Evolutionary conservation across 345 rosid genomes (phyloP).

Genomic region (Moricandia arvensis): DNA sequence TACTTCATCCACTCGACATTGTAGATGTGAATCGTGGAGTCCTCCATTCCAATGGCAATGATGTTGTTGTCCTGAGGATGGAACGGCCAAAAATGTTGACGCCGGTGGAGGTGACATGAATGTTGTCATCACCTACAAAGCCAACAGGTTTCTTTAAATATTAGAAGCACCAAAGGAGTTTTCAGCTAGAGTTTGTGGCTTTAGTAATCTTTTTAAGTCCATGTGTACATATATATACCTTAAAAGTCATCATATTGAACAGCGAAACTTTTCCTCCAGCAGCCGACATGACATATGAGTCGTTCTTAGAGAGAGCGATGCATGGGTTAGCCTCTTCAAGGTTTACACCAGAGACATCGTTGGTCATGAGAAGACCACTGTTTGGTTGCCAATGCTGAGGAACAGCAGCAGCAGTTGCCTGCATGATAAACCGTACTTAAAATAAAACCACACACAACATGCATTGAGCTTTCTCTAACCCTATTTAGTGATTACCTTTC

Average conservation of each 20-base stretch:
- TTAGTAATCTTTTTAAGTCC: neutral
- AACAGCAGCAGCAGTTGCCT: conserved; percentile 72
- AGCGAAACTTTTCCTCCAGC: conserved; percentile 87
- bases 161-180: neutral
- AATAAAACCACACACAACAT: neutral
- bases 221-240: conserved; percentile 43
- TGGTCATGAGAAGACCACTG: conserved; percentile 88
- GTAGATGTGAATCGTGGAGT: conserved; percentile 76
- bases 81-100: conserved; percentile 82
- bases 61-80: conserved; percentile 87
- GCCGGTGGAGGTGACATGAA: conserved; percentile 87
- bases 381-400: conserved; percentile 94
- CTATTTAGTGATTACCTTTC: conserved; percentile 56
- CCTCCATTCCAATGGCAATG: conserved; percentile 91
- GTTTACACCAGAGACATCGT: conserved; percentile 73
- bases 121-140: conserved; percentile 78
- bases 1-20: conserved; percentile 89
- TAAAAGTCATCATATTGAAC: conserved; percentile 92
- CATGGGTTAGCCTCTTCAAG: conserved; percentile 83
- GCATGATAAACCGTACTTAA: neutral
- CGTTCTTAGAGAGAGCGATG: conserved; percentile 91
- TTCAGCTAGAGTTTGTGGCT: neutral
- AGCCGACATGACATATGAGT: conserved; percentile 90
- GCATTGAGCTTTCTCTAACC: neutral
- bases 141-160: neutral